phyloP scores from a whole-genome alignment of 1,284 basidiomycete genomes.

The Neolentinus lepideus region DNA sequence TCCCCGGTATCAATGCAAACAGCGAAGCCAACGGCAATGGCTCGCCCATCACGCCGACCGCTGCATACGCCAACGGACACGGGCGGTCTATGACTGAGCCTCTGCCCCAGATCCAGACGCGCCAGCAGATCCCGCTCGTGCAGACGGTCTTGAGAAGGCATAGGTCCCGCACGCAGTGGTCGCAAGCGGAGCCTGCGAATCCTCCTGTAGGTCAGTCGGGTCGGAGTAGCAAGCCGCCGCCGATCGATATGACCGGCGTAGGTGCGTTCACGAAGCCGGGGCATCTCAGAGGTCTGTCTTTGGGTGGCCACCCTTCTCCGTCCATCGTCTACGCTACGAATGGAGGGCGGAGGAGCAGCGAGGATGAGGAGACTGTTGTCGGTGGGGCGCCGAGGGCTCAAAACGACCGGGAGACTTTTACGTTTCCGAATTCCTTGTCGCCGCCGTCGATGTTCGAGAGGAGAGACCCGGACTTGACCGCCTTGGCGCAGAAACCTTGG shows the following conservation, averaged over 20 bases:
- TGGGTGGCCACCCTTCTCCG: slow-evolving; percentile 43
- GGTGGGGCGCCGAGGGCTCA: not conserved
- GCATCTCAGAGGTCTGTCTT: slow-evolving; percentile 42
- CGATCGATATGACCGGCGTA: slow-evolving; percentile 44
- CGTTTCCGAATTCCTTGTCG: not conserved
- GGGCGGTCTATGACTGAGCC: not conserved
- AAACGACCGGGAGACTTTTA: not conserved
- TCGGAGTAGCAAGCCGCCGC: slow-evolving; percentile 30
- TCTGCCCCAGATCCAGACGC: not conserved
- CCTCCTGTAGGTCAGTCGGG: not conserved
- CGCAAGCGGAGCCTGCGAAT: slow-evolving; percentile 21
- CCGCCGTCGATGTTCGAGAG: not conserved
- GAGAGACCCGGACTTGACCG: not conserved
- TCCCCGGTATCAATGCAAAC: not conserved
- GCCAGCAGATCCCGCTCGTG: not conserved
- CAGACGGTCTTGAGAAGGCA: not conserved
- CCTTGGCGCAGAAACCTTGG: not conserved
- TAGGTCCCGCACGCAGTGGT: not conserved
- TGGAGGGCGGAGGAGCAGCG: not conserved
- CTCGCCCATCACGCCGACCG: slow-evolving; percentile 3
- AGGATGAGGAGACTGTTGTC: not conserved
- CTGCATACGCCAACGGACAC: not conserved
- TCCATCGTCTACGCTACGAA: slow-evolving; percentile 26
- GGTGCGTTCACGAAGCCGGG: slow-evolving; percentile 29
- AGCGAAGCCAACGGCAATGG: not conserved